Conservation (phyloP, 2,329 filamentous ascomycete genomes). For the Pseudopyricularia javanii region DNA sequence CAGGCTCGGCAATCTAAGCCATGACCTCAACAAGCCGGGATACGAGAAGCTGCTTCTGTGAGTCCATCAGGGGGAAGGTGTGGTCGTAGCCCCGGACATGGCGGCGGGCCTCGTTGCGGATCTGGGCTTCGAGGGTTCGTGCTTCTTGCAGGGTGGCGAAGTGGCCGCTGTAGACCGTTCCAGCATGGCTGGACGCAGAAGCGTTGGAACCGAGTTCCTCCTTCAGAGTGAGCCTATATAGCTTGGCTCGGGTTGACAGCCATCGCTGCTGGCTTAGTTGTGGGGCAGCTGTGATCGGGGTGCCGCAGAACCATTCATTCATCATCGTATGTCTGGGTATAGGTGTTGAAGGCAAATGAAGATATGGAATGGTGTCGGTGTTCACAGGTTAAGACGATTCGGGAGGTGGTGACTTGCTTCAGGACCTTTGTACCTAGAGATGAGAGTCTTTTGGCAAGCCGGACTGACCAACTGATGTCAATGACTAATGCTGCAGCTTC, state of each 20-base stretch:
- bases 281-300: background rate
- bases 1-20: background rate
- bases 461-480: background rate
- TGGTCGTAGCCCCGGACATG: background rate
- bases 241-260: background rate
- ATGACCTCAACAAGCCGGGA: background rate
- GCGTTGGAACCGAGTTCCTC: background rate
- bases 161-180: background rate
- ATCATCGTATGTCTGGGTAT: background rate
- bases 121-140: background rate
- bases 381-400: background rate
- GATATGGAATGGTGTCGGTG: background rate
- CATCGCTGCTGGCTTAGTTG: background rate
- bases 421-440: background rate
- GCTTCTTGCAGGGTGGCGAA: background rate
- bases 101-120: background rate
- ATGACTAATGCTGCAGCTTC: background rate
- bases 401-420: background rate
- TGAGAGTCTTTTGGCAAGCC: background rate
- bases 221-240: background rate
- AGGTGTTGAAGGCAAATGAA: background rate
- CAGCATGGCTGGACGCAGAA: background rate
- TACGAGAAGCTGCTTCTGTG: background rate
- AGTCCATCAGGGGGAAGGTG: background rate
- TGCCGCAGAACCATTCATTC: background rate